phyloP scores from a whole-genome alignment of 2,329 filamentous ascomycete genomes.

The Fusarium citri region DNA sequence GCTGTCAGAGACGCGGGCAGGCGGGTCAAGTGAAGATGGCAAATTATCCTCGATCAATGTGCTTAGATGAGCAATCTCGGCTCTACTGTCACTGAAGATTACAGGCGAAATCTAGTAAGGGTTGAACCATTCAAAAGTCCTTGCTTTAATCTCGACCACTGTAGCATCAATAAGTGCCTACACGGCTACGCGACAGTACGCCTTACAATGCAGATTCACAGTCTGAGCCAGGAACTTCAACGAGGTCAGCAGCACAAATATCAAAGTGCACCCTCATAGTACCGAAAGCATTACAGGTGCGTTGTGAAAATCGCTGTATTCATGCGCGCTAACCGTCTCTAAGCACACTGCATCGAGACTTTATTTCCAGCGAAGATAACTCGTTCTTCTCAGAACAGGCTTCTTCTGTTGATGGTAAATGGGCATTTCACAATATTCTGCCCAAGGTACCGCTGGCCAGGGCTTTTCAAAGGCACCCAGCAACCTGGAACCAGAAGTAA shows the following conservation, averaged over 20 bases:
- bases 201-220: neutral
- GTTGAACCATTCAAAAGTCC: neutral
- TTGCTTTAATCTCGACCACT: neutral
- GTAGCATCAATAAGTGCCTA: neutral
- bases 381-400: conserved; percentile 5
- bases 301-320: conserved; percentile 32
- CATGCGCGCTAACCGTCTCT: conserved; percentile 32
- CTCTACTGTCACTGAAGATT: neutral
- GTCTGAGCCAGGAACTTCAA: neutral
- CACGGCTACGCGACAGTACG: neutral
- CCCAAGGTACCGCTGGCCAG: conserved; percentile 50
- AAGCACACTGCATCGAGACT: conserved; percentile 24
- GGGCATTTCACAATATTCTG: conserved; percentile 76
- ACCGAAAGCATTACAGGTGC: neutral
- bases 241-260: neutral
- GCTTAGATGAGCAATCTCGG: conserved; percentile 1
- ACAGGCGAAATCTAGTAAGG: neutral
- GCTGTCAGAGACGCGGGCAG: neutral
- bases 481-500: conserved; percentile 13
- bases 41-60: neutral
- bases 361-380: conserved; percentile 11
- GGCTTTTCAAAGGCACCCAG: conserved; percentile 12
- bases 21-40: neutral
- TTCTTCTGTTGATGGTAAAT: conserved; percentile 26
- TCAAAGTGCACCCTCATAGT: neutral